Percentiles rank a stretch among this genome's conserved stretches.
These are phyloP conservation scores for Asterophora lycoperdoides DNA, from an alignment of 768 basidiomycete species.

Conservation along the genomic window DNA sequence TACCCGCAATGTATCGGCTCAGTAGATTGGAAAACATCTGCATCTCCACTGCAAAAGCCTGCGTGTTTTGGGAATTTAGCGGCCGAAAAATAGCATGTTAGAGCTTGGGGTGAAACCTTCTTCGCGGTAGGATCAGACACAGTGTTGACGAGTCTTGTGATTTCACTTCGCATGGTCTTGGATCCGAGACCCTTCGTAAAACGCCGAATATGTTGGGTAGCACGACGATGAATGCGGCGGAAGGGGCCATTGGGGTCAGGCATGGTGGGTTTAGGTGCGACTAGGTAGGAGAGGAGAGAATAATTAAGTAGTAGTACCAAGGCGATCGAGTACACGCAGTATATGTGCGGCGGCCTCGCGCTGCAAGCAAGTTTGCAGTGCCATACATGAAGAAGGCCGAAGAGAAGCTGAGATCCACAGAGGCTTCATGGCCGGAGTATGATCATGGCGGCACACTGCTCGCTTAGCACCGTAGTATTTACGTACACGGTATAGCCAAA, in stretches of 20 bases:
- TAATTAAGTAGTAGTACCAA: not conserved
- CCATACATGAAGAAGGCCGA: slow-evolving; percentile 4
- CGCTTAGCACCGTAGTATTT: no score
- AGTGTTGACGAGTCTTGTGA: slow-evolving; percentile 61
- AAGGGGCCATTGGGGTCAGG: slow-evolving; percentile 31
- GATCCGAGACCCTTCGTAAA: slow-evolving; percentile 45
- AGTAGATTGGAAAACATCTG: slow-evolving; percentile 80
- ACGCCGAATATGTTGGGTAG: slow-evolving; percentile 37
- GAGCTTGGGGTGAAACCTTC: slow-evolving; percentile 40
- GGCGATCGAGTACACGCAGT: slow-evolving; percentile 4
- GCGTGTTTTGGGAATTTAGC: slow-evolving; percentile 20
- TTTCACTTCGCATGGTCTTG: slow-evolving; percentile 63
- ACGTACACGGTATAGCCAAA: no score
- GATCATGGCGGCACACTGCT: not conserved
- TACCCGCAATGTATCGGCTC: slow-evolving; percentile 71
- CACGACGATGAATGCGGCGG: slow-evolving; percentile 27
- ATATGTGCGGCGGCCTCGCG: not conserved
- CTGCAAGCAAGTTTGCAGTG: slow-evolving; percentile 7
- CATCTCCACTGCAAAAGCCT: slow-evolving; percentile 76
- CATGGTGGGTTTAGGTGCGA: slow-evolving; percentile 23
- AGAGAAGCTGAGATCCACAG: not conserved
- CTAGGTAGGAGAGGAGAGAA: not conserved
- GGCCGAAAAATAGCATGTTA: not conserved
- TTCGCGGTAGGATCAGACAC: slow-evolving; percentile 50
- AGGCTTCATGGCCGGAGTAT: not conserved